Base-by-base conservation (phyloP, 2,329 filamentous ascomycete species). In the Nigrospora oryzae region DNA sequence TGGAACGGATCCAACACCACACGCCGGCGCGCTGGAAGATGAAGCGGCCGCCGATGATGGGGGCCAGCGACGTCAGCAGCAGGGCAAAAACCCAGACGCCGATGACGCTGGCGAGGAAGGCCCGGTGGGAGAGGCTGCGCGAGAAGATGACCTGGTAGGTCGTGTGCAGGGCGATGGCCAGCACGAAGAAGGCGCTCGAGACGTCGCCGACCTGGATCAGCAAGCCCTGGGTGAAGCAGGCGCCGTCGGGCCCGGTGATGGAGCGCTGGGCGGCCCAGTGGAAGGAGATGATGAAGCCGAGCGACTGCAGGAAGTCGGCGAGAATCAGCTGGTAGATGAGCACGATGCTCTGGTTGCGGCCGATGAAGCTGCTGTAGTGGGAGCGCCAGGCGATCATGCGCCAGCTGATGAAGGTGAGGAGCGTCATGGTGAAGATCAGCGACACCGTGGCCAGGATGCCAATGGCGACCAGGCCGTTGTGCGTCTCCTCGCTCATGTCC, bases 251-350 rank as follows among this genome's bases (percentile, higher is more conserved):
- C 3, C 74, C 69, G 12, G 69, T 54, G 23, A 79, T 67, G 3
- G 61, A 59, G 42, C 71, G 62, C 39, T 65, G 47, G 1, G 63
- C 56, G 16, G 71, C 62, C 74, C 74, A 78, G 53, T 76, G 66
- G 38, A 73, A 70, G 31, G 70, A 73, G 41, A 75, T 60, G 17
- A 75, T 44, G 51, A 75, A 76, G 0, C 70, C 65, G 5, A 70
- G 53, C 12, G 69, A 65, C 53, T 77, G 73, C 49, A 73, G 65
- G 15, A 74, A 61, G 50, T 77, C 73, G 30, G 73, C 73, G 43
- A 71, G 59, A 23, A 76, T 57, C 10, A 79, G 69, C 53, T 78
- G 77, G 54, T 75, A 71, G 45, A 78, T 76, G 8, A 79, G 63
- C 3, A 78, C 62, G 48, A 77, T 64, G 48, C 74, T 73, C 55